Base-by-base conservation (phyloP, 2,329 filamentous ascomycete species). In the Cercospora sp. region DNA sequence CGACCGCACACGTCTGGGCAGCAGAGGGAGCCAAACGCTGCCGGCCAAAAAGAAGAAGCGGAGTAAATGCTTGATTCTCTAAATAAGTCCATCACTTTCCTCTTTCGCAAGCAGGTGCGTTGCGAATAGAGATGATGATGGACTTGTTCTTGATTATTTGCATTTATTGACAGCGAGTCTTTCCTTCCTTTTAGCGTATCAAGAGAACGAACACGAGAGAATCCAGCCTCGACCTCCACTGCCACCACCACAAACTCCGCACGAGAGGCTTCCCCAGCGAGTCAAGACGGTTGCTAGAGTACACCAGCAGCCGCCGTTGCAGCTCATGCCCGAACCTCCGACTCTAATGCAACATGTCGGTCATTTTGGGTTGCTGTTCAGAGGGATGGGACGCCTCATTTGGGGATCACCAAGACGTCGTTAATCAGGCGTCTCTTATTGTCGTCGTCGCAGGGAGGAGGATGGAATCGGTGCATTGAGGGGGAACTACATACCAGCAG, bases 31-130 rank as follows among this genome's bases (percentile, higher is more conserved):
- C 71, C 79, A 78, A 68, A 75, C 66, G 51, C 76, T 63, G 70
- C 74, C 75, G n/a, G 74, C 75, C 40, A 85, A 85, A 82, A 92
- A 89, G 85, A 90, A 90, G 84, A 95, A 92, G 89, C 93, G 91
- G 87, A 89, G 90, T 83, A 91, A 87, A 81, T 96, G 92, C 85
- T 88, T 87, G 79, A 88, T 94, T 80, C 85, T 96, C 78, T 96
- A 85, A 87, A 61, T 60, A 58, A 12, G 26, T 65, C 53, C 51
- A 59, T 28, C 65, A 62, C 34, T 64, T 32, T 53, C n/a, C 59
- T 45, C 40, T 60, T 49, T 43, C 53, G 57, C 66, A 45, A 43
- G 45, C 30, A 66, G 67, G 53, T 65, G 62, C 62, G 62, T 59
- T 53, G 55, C 18, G 55, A 18, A 34, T 13, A 49, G 37, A 34